Base-by-base conservation (phyloP, 768 basidiomycete species). In the Boletus coccyginus region DNA sequence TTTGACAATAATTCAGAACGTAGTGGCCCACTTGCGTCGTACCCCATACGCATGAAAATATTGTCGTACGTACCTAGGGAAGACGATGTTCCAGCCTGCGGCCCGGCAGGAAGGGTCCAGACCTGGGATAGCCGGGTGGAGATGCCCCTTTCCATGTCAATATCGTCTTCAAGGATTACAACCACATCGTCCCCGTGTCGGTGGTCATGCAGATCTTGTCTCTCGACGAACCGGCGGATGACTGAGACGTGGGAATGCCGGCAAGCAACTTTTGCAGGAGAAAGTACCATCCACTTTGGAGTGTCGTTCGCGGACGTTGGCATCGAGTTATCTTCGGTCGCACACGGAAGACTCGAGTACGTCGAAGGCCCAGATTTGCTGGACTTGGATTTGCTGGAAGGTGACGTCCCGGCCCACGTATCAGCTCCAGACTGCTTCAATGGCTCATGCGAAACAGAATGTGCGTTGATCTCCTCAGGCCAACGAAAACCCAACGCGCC, bases 111-210 rank as follows among this genome's bases (percentile, higher is more conserved):
- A 67, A 65, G 6, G n/a, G 58, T 50, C 86, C 85, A 88, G 39
- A 87, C 49, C 24, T 53, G 55, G 50, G 59, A 55, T 43, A 82
- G 65, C 29, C 80, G 78, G 17, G 63, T 52, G 7, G 71, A 60
- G 12, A 87, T 78, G 60, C 89, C 81, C 31, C 68, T 74, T 71
- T 92, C 90, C 81, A 90, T 85, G 65, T 92, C 87, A 11, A 92
- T 73, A 59, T 92, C 90, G 64, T 91, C 90, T 68, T 91, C 90
- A 7, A 90, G 73, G n/a, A 91, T 76, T 10, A 90, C 53, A 0
- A 77, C 74, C 3, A 80, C 73, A 11, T 75, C 75, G 53, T 73
- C 62, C 4, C 46, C 49, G 16, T 44, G 65, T 44, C 31, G 47
- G n/a, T 7, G 40, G 8, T 24, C 55, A 12, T 21, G 24, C 40